A percentile compares a stretch with the other conserved stretches of the same genome.
These are phyloP conservation scores for Stephania cephalantha DNA, from an alignment of 164 flowering plant species.

Conservation along the genomic window DNA sequence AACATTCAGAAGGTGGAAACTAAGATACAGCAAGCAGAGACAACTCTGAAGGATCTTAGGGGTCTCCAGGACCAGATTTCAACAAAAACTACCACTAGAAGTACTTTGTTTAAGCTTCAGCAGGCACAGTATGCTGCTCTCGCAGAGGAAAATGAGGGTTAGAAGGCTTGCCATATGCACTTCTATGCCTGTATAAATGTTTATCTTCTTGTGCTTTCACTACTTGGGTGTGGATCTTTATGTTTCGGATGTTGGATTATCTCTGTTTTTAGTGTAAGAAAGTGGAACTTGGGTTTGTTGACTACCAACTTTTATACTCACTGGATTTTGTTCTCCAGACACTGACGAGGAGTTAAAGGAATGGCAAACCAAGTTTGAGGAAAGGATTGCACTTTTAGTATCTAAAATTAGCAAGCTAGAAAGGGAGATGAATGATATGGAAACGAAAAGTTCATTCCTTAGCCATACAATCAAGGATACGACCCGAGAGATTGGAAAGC, in stretches of 20 bases:
- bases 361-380: conserved; percentile 83
- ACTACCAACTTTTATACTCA: neutral
- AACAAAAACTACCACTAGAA: conserved; percentile 56
- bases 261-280: neutral
- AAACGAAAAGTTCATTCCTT: conserved; percentile 28
- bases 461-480: conserved; percentile 26
- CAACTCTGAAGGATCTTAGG: conserved; percentile 52
- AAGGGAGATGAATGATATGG: conserved; percentile 61
- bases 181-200: neutral
- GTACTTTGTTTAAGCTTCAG: conserved; percentile 56
- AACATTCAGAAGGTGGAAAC: conserved; percentile 49
- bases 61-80: conserved; percentile 62
- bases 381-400: conserved; percentile 52
- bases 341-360: conserved; percentile 88
- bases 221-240: neutral
- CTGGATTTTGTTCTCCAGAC: conserved; percentile 31
- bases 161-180: conserved; percentile 5
- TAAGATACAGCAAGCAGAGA: conserved; percentile 55
- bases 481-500: conserved; percentile 62
- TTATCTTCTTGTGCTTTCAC: neutral
- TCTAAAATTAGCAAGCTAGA: conserved; percentile 54
- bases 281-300: neutral
- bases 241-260: neutral
- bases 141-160: conserved; percentile 86
- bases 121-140: conserved; percentile 64